Evolutionary conservation across 495 filamentous ascomycete species (phyloP).

Genomic region (Penicillium simplicissimum): DNA sequence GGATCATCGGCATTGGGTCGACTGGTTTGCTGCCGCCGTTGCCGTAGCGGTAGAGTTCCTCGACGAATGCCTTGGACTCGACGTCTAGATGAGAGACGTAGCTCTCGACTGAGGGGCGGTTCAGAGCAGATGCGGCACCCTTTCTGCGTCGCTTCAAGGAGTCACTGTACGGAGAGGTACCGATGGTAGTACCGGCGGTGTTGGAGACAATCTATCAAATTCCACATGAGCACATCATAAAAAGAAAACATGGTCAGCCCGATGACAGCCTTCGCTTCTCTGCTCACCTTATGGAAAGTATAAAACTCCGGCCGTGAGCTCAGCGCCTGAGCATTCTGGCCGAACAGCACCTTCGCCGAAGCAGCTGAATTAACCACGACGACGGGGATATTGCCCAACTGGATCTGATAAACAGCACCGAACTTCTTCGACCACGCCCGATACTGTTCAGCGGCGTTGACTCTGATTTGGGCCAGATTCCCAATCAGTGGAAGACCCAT

Average conservation of each 20-base stretch:
- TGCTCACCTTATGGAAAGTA: slow-evolving; percentile 63
- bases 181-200: slow-evolving; percentile 66
- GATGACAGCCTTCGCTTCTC: background rate
- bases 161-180: slow-evolving; percentile 63
- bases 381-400: slow-evolving; percentile 61
- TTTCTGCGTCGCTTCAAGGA: slow-evolving; percentile 64
- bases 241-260: background rate
- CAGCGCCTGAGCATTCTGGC: slow-evolving; percentile 58
- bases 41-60: slow-evolving; percentile 58
- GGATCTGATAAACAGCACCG: slow-evolving; percentile 64
- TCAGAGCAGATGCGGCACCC: slow-evolving; percentile 62
- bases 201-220: slow-evolving; percentile 55
- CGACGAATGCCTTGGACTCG: slow-evolving; percentile 59
- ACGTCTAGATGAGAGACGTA: slow-evolving; percentile 63
- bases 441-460: slow-evolving; percentile 62
- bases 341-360: slow-evolving; percentile 57
- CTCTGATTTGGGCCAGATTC: slow-evolving; percentile 60
- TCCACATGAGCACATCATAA: background rate
- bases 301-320: slow-evolving; percentile 62
- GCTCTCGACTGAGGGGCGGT: slow-evolving; percentile 58
- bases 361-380: slow-evolving; percentile 62
- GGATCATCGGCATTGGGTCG: slow-evolving; percentile 62
- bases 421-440: slow-evolving; percentile 57
- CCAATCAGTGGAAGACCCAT: slow-evolving; percentile 59
- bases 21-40: slow-evolving; percentile 52